These are phyloP conservation scores for Larix kaempferi DNA, from an alignment of 75 land plant genomes.

Conservation along the genomic window DNA sequence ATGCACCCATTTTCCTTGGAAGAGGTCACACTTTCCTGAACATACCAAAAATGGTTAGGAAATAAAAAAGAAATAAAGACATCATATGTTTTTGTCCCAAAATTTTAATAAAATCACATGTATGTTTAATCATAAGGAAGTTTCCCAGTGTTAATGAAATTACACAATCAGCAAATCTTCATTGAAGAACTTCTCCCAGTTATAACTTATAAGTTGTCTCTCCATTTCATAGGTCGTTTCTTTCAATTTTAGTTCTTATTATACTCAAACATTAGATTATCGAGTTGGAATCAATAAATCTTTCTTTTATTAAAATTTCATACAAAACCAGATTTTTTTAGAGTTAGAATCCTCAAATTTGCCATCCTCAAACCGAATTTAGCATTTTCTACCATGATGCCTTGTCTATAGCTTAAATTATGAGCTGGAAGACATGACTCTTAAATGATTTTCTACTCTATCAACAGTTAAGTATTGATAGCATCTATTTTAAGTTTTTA, in stretches of 20 bases:
- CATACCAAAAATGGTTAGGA: not conserved
- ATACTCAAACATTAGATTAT: not conserved
- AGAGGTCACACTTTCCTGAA: conserved; percentile 68
- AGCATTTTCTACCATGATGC: not conserved
- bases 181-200: not conserved
- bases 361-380: not conserved
- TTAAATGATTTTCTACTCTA: not conserved
- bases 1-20: conserved; percentile 66
- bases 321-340: not conserved
- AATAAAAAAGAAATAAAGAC: not conserved
- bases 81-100: no score
- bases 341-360: not conserved
- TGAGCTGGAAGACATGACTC: not conserved
- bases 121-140: not conserved
- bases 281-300: not conserved
- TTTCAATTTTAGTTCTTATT: not conserved
- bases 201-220: not conserved
- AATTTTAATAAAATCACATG: no score
- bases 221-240: not conserved
- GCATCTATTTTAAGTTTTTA: no score
- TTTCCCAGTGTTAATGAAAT: not conserved
- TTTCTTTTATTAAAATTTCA: not conserved
- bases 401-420: not conserved
- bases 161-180: not conserved
- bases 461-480: not conserved